A percentile compares a stretch with the other conserved stretches of the same genome.
Conservation (phyloP, 2,329 filamentous ascomycete species). For the Didymella exigua region DNA sequence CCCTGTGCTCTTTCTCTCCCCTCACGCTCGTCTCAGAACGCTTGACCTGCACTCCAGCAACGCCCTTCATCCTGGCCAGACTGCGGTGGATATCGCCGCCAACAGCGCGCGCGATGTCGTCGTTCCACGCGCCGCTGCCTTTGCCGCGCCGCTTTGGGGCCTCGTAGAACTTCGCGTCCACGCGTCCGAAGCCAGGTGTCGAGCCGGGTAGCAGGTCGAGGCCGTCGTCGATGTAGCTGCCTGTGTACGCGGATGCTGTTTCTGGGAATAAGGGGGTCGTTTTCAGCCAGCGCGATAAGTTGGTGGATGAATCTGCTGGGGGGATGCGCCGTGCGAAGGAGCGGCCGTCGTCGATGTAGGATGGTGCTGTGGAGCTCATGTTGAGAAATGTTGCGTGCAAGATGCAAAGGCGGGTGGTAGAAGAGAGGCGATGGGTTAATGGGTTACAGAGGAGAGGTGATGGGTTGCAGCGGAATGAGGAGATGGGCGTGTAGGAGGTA, state of each 20-base stretch:
- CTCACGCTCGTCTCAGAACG: background rate
- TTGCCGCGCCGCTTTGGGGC: constrained; percentile 10
- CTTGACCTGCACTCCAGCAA: constrained; percentile 17
- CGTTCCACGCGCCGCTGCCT: constrained; percentile 22
- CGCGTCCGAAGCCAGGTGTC: constrained; percentile 22
- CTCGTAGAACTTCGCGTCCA: constrained; percentile 25
- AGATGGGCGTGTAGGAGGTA: too few relatives aligned
- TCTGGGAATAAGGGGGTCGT: background rate
- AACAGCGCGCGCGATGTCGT: constrained; percentile 28
- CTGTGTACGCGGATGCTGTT: constrained; percentile 24
- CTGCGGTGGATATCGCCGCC: constrained; percentile 29
- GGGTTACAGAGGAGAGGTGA: background rate
- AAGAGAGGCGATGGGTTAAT: background rate
- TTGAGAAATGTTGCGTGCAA: background rate
- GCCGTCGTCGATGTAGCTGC: constrained; percentile 40
- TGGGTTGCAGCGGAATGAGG: too few relatives aligned
- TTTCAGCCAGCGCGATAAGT: constrained; percentile 22
- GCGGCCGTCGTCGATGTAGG: constrained; percentile 34
- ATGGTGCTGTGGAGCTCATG: constrained; percentile 26
- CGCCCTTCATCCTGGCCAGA: constrained; percentile 17
- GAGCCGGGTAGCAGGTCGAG: constrained; percentile 24
- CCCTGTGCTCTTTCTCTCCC: constrained; percentile 6
- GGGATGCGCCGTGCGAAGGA: constrained; percentile 26
- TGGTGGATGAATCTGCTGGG: background rate
- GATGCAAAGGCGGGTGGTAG: background rate